Base-by-base conservation (phyloP, 768 basidiomycete species). In the Russula olivacea region DNA sequence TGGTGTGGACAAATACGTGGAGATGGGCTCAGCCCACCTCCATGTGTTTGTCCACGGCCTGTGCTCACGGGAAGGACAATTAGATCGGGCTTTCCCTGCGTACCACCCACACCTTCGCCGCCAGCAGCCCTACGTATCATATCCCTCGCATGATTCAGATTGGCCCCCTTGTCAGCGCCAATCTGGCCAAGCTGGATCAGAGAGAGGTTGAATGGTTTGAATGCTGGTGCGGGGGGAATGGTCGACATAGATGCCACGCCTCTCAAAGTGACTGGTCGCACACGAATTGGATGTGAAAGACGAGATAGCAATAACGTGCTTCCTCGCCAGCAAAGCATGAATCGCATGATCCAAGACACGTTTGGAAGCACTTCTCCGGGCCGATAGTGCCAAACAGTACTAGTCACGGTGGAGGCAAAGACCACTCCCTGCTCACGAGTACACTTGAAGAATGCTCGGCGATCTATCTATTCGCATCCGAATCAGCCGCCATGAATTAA, bases 121-220 rank as follows among this genome's bases (percentile, higher is more conserved):
- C 68, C 66, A 2, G 83, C 86, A 9, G 92, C 96, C 68, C 82
- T 83, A n/a, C 81, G 70, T 57, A 97, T 83, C 82, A 89, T 86
- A 41, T 87, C 83, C 38, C 83, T 78, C 2, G 96, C 96, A 80
- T 93, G 90, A 50, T 77, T 79, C 61, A 99, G 79, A 73, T 98
- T 98, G 17, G 80, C 81, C 63, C 77, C 67, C 75, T 98, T 98
- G 75, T 86, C 81, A 0, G 80, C 68, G 21, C 85, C 81, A 40
- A 91, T 76, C 58, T 77, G 77, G n/a, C 92, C 92, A 4, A 99
- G 83, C 73, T 99, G 97, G 61, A 98, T 83, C 51, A 98, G 80
- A 0, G 95, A 93, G 58, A 99, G 80, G 21, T 80, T 87, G 75
- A 98, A 98, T 2, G 85, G 80, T 68, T 83, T 86, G 72, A 91